A percentile compares a stretch with the other conserved stretches of the same genome.
Conservation (phyloP, 176 grass and related monocot genomes). For the Themeda triandra region DNA sequence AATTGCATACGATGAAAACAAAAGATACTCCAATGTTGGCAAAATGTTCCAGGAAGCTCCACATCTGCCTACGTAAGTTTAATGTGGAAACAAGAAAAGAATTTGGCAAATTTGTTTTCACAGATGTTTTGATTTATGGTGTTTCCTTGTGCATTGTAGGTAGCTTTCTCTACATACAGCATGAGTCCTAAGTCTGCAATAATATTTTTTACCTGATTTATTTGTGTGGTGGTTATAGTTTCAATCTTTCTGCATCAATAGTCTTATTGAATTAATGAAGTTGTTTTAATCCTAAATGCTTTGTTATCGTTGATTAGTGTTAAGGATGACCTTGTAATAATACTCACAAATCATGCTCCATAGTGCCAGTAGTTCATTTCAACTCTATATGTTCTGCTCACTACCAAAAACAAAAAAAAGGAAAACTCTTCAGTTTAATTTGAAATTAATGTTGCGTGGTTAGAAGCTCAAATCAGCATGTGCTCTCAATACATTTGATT, state of each 20-base stretch:
- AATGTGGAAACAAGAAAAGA: slow-evolving; percentile 1
- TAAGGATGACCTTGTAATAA: not conserved
- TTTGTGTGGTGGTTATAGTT: not conserved
- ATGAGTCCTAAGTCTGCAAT: not conserved
- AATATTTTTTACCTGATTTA: not conserved
- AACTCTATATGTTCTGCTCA: not conserved
- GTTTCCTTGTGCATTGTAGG: not conserved
- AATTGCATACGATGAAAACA: slow-evolving; percentile 51
- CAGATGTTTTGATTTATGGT: not conserved
- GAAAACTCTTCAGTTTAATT: too few relatives aligned
- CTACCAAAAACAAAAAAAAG: not conserved
- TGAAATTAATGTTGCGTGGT: too few relatives aligned
- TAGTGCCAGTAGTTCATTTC: not conserved
- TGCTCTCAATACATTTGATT: too few relatives aligned
- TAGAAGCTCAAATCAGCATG: too few relatives aligned
- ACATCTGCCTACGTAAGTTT: slow-evolving; percentile 62
- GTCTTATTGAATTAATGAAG: not conserved
- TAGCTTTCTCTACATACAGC: not conserved
- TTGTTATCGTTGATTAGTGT: not conserved
- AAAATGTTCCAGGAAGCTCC: slow-evolving; percentile 59
- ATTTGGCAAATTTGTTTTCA: not conserved
- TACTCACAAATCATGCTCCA: not conserved
- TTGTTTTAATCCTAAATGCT: not conserved
- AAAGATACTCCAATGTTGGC: slow-evolving; percentile 71
- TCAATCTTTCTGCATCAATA: not conserved